A percentile compares a stretch with the other conserved stretches of the same genome.
phyloP scores from a whole-genome alignment of 179 eudicot species.

The Sideroxylon spinosum region DNA sequence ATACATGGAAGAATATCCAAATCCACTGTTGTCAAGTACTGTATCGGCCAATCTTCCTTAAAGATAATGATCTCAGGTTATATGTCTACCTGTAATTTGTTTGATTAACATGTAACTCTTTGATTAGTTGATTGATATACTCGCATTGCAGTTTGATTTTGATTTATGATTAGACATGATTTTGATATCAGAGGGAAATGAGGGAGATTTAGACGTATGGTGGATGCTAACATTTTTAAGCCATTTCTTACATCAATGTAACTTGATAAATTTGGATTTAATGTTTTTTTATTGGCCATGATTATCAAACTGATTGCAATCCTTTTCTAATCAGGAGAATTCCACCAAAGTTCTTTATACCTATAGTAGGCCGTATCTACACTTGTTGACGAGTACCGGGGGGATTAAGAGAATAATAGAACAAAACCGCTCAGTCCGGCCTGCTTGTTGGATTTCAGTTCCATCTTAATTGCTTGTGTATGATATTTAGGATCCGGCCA shows the following conservation, averaged over 20 bases:
- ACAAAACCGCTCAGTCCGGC: background rate
- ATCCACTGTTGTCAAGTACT: constrained; percentile 67
- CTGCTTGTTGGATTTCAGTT: background rate
- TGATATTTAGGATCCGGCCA: background rate
- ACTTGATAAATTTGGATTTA: background rate
- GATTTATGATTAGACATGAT: background rate
- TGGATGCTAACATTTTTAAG: background rate
- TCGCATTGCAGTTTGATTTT: background rate
- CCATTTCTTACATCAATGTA: background rate
- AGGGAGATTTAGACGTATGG: background rate
- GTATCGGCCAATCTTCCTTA: constrained; percentile 79
- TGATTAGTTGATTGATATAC: background rate
- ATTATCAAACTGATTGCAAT: too few relatives aligned
- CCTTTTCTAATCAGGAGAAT: too few relatives aligned
- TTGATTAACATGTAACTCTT: background rate
- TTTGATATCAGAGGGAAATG: background rate
- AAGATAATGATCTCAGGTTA: constrained; percentile 28
- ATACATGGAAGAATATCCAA: constrained; percentile 54
- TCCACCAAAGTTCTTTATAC: too few relatives aligned
- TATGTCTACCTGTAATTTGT: too few relatives aligned
- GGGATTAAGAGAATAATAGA: background rate
- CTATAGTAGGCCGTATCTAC: too few relatives aligned
- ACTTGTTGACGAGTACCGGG: too few relatives aligned
- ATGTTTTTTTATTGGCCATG: background rate
- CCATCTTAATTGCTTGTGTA: background rate